phyloP scores from a whole-genome alignment of 129 eudicot genomes.

The Ambrosia artemisiifolia region DNA sequence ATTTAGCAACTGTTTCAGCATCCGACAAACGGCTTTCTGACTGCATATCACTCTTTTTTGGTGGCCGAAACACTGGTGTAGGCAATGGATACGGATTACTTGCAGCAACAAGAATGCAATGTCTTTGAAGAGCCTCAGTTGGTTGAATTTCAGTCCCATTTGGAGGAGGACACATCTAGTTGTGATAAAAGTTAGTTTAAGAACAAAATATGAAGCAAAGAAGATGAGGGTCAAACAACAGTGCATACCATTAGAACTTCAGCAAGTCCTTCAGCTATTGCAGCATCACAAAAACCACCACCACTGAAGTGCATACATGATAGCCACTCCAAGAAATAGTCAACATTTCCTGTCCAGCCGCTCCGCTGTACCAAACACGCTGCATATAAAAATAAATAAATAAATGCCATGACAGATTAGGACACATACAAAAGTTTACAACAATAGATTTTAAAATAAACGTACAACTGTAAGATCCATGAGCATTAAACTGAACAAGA shows the following conservation, averaged over 20 bases:
- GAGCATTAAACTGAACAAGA: constrained; percentile 18
- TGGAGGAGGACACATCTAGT: constrained; percentile 16
- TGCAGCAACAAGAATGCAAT: constrained; percentile 37
- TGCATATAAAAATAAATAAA: background rate
- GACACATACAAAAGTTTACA: background rate
- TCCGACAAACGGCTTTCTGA: background rate
- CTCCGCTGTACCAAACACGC: constrained; percentile 16
- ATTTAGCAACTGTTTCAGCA: constrained; percentile 21
- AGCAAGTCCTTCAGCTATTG: constrained; percentile 27
- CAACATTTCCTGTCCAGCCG: constrained; percentile 22
- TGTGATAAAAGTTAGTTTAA: background rate
- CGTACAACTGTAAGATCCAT: background rate
- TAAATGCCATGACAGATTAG: background rate
- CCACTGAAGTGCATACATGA: constrained; percentile 18
- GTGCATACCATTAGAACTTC: constrained; percentile 16
- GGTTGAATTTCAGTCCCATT: constrained; percentile 12
- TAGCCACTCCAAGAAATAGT: constrained; percentile 19
- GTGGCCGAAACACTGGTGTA: constrained; percentile 17
- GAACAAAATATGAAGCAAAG: background rate
- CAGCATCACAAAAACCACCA: constrained; percentile 22
- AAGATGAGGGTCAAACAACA: background rate
- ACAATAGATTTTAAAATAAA: background rate
- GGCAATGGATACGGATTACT: constrained; percentile 30
- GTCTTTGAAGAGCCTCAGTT: constrained; percentile 16
- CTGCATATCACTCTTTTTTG: constrained; percentile 4